Conservation (phyloP, 2,329 filamentous ascomycete genomes). For the Blastomyces emzantsi region DNA sequence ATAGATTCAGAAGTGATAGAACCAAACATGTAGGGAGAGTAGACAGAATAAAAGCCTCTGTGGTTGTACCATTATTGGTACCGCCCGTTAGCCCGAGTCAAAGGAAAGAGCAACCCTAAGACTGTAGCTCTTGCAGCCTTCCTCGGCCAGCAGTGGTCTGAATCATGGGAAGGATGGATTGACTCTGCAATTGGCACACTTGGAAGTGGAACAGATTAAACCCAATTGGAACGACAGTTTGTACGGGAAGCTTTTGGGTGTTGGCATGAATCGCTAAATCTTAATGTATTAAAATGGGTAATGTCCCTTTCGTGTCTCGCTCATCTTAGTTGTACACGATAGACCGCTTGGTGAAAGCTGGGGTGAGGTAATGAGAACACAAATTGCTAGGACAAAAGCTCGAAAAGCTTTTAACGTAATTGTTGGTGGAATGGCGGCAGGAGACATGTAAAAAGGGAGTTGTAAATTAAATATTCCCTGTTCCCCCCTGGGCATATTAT, state of each 20-base stretch:
- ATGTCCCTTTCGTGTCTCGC: background rate
- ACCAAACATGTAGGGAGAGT: background rate
- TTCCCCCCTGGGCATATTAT: constrained; percentile 5
- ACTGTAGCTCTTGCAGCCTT: background rate
- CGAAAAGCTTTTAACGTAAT: background rate
- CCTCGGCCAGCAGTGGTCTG: background rate
- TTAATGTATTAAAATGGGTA: background rate
- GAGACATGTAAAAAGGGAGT: background rate
- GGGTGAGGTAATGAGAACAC: background rate
- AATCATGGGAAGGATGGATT: background rate
- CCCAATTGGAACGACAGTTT: background rate
- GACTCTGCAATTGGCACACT: background rate
- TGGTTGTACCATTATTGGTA: background rate
- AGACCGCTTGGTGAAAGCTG: background rate
- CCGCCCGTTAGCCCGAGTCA: background rate
- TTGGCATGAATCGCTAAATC: background rate
- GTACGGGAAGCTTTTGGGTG: background rate
- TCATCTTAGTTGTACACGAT: background rate
- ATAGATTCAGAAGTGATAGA: background rate
- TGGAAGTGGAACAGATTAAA: background rate
- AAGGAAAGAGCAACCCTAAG: background rate
- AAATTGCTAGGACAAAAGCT: background rate
- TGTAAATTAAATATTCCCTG: background rate
- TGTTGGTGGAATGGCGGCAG: background rate
- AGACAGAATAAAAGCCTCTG: background rate